phyloP scores from a whole-genome alignment of 176 grass and related monocot species.

The Otatea glauca region DNA sequence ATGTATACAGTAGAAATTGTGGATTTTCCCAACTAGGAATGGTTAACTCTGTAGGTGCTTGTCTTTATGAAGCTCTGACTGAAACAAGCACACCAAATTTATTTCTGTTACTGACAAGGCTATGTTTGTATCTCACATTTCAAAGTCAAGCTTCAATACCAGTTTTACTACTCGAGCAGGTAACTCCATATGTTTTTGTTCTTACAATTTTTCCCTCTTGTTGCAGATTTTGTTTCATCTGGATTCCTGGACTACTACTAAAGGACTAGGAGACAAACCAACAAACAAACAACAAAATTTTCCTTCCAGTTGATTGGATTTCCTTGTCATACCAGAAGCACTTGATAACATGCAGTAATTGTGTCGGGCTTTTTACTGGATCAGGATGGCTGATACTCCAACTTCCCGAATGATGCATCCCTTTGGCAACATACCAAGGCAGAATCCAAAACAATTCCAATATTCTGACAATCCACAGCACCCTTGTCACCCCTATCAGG shows the following conservation, averaged over 20 bases:
- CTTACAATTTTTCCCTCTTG: constrained; percentile 33
- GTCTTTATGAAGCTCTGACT: constrained; percentile 2
- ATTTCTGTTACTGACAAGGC: neutral
- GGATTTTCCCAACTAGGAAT: neutral
- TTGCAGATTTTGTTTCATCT: constrained; percentile 43
- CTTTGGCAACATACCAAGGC: constrained; percentile 42
- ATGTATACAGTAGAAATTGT: neutral
- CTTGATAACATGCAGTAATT: constrained; percentile 31
- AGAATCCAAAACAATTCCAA: constrained; percentile 42
- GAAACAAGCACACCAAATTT: neutral
- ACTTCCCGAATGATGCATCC: constrained; percentile 55
- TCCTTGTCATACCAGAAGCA: constrained; percentile 3
- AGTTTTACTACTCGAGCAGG: neutral
- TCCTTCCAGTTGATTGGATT: neutral
- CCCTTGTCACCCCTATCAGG: constrained; percentile 27
- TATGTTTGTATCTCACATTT: constrained; percentile 6
- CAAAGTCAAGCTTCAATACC: neutral
- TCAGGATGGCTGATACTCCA: constrained; percentile 50
- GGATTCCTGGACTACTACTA: neutral
- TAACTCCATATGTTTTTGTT: neutral
- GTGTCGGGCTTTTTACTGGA: neutral
- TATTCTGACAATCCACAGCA: constrained; percentile 38
- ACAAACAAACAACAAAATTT: neutral
- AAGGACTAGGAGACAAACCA: constrained; percentile 10
- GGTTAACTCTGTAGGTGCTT: neutral